These are phyloP conservation scores for Phaffia tasmanica DNA, from an alignment of 768 basidiomycete species.

Conservation along the genomic window DNA sequence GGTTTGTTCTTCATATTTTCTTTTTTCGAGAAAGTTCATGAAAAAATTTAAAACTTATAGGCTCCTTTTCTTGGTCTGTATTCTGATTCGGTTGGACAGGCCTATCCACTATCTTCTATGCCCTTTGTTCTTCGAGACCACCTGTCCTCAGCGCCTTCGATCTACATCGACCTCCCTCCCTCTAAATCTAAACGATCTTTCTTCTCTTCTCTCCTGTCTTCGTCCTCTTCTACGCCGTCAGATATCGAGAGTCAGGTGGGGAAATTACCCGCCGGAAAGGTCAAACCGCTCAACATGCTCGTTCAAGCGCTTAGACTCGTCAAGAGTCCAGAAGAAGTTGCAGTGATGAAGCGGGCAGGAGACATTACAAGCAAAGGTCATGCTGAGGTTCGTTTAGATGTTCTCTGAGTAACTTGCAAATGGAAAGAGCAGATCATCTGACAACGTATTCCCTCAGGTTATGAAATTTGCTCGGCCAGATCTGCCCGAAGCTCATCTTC, in stretches of 20 bases:
- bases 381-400: conserved; percentile 51
- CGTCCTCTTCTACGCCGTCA: conserved; percentile 32
- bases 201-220: conserved; percentile 31
- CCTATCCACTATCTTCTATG: conserved; percentile 15
- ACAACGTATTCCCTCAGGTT: conserved; percentile 44
- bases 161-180: conserved; percentile 45
- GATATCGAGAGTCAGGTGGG: conserved; percentile 48
- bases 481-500: conserved; percentile 51
- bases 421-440: neutral
- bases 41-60: conserved; percentile 38
- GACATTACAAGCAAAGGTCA: conserved; percentile 78
- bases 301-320: conserved; percentile 61
- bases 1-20: conserved; percentile 41
- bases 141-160: conserved; percentile 7
- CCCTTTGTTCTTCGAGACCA: conserved; percentile 3
- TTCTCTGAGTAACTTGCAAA: neutral
- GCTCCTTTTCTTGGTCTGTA: conserved; percentile 47
- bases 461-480: conserved; percentile 63
- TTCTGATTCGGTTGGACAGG: neutral
- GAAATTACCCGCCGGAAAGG: conserved; percentile 46
- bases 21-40: conserved; percentile 25
- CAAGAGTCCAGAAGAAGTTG: conserved; percentile 68
- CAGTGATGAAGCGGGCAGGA: conserved; percentile 70
- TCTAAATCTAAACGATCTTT: conserved; percentile 20
- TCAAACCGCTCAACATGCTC: conserved; percentile 53